Evolutionary conservation across 345 rosid species (phyloP).

Genomic region (Ceriops zippeliana): DNA sequence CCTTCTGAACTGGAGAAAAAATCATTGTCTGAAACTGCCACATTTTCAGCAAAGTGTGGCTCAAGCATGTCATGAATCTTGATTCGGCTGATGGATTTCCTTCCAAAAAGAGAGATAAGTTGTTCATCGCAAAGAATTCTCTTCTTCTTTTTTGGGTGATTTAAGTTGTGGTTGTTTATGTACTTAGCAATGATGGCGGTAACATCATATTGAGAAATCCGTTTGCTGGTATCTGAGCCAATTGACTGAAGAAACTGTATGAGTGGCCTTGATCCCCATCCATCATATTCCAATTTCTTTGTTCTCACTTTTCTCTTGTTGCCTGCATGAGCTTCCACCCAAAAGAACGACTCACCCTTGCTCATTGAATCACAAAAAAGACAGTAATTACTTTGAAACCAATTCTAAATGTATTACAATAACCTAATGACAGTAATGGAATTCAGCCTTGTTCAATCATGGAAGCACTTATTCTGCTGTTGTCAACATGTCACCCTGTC

Average conservation of each 20-base stretch:
- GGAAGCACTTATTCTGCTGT: too few relatives aligned
- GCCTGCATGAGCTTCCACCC: slow-evolving; percentile 35
- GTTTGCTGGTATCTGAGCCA: slow-evolving; percentile 40
- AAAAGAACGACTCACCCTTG: slow-evolving; percentile 19
- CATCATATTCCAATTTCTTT: slow-evolving; percentile 45
- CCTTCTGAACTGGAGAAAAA: slow-evolving; percentile 39
- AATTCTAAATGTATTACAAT: too few relatives aligned
- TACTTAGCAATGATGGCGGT: slow-evolving; percentile 43
- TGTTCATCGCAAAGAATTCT: slow-evolving; percentile 49
- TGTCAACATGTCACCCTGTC: too few relatives aligned
- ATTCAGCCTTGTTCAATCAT: too few relatives aligned
- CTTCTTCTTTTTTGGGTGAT: slow-evolving; percentile 49
- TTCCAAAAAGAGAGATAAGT: slow-evolving; percentile 58
- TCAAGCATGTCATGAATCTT: slow-evolving; percentile 57
- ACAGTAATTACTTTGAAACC: too few relatives aligned
- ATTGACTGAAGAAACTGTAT: slow-evolving; percentile 54
- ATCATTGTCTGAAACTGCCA: slow-evolving; percentile 46
- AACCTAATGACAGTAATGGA: too few relatives aligned
- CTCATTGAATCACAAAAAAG: slow-evolving; percentile 2
- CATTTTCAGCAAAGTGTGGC: slow-evolving; percentile 62
- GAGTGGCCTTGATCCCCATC: slow-evolving; percentile 81
- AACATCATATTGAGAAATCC: slow-evolving; percentile 51
- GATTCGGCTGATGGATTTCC: slow-evolving; percentile 37
- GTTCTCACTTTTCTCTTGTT: slow-evolving; percentile 45
- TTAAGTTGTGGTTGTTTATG: slow-evolving; percentile 40